Evolutionary conservation across 352 stramenopile species (phyloP).

Genomic region (Globisporangium recalcitrans): DNA sequence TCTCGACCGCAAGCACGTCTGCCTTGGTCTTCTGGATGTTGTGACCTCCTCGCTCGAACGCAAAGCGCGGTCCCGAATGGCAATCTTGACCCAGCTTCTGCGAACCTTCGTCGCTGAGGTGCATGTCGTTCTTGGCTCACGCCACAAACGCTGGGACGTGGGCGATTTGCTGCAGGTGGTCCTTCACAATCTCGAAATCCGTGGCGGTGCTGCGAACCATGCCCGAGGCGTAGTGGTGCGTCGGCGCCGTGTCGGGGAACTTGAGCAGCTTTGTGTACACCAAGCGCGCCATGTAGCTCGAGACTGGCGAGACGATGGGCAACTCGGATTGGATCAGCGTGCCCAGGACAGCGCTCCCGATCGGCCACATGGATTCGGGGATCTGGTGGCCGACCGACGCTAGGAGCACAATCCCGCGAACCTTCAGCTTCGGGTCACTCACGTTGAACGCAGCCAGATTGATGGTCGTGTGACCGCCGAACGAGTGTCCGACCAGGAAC

Average conservation of each 20-base stretch:
- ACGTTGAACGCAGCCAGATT: slow-evolving; percentile 31
- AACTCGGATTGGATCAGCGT: slow-evolving; percentile 8
- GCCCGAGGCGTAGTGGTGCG: slow-evolving; percentile 50
- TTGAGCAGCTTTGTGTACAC: slow-evolving; percentile 42
- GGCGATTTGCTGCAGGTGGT: slow-evolving; percentile 26
- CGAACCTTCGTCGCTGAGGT: slow-evolving; percentile 4
- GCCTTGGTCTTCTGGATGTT: slow-evolving; percentile 76
- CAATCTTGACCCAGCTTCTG: slow-evolving; percentile 15
- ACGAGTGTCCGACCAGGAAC: slow-evolving; percentile 11
- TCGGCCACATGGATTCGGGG: slow-evolving; percentile 9
- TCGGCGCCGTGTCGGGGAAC: slow-evolving; percentile 36
- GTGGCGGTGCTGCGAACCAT: slow-evolving; percentile 42
- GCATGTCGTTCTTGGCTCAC: slow-evolving; percentile 48
- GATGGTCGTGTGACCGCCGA: slow-evolving; percentile 22
- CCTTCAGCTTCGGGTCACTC: slow-evolving; percentile 2
- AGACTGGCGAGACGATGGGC: neutral
- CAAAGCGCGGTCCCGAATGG: slow-evolving; percentile 30
- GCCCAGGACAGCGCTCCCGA: neutral
- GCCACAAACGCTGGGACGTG: slow-evolving; percentile 41
- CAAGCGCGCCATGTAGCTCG: neutral
- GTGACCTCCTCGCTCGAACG: slow-evolving; percentile 49
- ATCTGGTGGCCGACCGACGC: slow-evolving; percentile 2
- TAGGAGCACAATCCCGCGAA: slow-evolving; percentile 17
- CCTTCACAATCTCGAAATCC: slow-evolving; percentile 37
- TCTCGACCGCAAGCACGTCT: neutral